Conservation (phyloP, 2,329 filamentous ascomycete genomes). For the Apiospora phragmitis region DNA sequence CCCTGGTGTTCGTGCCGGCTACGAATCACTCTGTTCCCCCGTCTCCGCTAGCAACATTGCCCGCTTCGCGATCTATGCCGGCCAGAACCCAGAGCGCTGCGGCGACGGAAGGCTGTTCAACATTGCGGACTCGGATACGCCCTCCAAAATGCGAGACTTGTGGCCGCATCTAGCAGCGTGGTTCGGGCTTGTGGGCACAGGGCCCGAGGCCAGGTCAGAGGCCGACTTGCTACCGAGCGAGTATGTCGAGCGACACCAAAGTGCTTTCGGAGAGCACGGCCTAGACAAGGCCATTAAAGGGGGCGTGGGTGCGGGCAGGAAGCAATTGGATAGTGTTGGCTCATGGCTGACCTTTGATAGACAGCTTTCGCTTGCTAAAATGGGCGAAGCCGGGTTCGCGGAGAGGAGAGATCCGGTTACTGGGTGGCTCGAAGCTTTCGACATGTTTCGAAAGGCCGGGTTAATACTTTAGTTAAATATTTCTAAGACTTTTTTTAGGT, state of each 20-base stretch:
- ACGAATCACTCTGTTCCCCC: slow-evolving; percentile 30
- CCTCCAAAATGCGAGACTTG: slow-evolving; percentile 28
- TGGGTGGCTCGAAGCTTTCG: slow-evolving; percentile 45
- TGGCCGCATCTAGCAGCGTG: slow-evolving; percentile 33
- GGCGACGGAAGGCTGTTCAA: slow-evolving; percentile 34
- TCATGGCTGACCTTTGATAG: slow-evolving; percentile 49
- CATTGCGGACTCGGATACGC: slow-evolving; percentile 28
- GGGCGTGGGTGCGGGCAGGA: slow-evolving; percentile 38
- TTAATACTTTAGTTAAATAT: slow-evolving; percentile 37
- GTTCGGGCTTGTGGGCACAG: slow-evolving; percentile 32
- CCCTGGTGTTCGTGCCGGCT: slow-evolving; percentile 28
- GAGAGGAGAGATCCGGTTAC: slow-evolving; percentile 37
- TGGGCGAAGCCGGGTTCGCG: slow-evolving; percentile 40
- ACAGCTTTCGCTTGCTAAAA: slow-evolving; percentile 42
- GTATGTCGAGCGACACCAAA: slow-evolving; percentile 31
- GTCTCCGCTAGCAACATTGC: slow-evolving; percentile 33
- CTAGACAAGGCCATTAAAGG: slow-evolving; percentile 24
- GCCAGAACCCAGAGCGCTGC: slow-evolving; percentile 27
- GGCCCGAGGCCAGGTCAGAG: slow-evolving; percentile 13
- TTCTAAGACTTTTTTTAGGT: too few species aligned
- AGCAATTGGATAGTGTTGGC: slow-evolving; percentile 44
- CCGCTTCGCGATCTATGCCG: slow-evolving; percentile 31
- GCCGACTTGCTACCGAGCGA: slow-evolving; percentile 25
- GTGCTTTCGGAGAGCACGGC: slow-evolving; percentile 30
- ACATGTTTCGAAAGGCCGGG: slow-evolving; percentile 40